Evolutionary conservation across 768 basidiomycete species (phyloP).

Genomic region (Saitozyma sp.): DNA sequence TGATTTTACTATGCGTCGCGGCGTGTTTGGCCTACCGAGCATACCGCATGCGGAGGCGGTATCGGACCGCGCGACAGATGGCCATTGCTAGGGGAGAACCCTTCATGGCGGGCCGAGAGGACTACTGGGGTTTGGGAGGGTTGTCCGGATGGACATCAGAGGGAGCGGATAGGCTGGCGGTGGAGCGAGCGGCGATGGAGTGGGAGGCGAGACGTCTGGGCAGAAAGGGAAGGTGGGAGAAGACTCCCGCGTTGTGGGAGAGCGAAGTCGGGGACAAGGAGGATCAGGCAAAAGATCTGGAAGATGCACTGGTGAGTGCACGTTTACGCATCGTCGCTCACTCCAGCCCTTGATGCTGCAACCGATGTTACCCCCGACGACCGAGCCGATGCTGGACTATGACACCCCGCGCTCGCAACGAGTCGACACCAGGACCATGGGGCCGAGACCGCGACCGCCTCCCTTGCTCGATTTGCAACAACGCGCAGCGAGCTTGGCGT

Average conservation of each 20-base stretch:
- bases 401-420: no score
- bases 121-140: conserved; percentile 39
- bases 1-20: conserved; percentile 34
- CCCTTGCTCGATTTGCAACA: conserved; percentile 1
- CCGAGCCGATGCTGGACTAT: no score
- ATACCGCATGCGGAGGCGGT: conserved; percentile 32
- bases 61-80: conserved; percentile 37
- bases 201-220: conserved; percentile 9
- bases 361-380: no score
- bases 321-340: no score
- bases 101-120: conserved; percentile 12
- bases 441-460: conserved; percentile 8
- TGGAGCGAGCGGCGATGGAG: conserved; percentile 11
- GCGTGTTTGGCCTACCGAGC: conserved; percentile 35
- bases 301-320: conserved; percentile 16
- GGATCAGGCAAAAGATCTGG: conserved; percentile 1
- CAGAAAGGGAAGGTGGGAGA: conserved; percentile 23
- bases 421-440: conserved; percentile 7
- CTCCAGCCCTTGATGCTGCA: no score
- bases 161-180: conserved; percentile 21
- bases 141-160: conserved; percentile 19
- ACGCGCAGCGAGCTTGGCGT: no score
- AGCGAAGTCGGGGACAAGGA: conserved; percentile 16
- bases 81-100: conserved; percentile 39
- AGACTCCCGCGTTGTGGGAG: conserved; percentile 30